Conservation (phyloP, 768 basidiomycete genomes). For the Rhodotorula graminis region DNA sequence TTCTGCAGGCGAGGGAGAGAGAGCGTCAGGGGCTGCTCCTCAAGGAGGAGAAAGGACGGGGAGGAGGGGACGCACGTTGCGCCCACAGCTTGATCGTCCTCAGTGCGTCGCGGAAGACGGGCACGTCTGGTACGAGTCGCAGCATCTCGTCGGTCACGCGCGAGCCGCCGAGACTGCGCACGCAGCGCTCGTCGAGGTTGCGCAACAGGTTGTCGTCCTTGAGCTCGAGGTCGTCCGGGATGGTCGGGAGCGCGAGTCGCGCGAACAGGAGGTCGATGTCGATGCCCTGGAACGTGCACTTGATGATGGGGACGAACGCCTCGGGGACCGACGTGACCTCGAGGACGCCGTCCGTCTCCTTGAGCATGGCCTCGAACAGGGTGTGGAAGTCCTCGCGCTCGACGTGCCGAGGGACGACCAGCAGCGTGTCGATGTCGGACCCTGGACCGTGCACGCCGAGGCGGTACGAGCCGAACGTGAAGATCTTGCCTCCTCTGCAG, state of each 20-base stretch:
- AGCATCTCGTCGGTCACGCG: constrained; percentile 93
- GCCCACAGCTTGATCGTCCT: constrained; percentile 98
- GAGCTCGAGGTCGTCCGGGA: constrained; percentile 85
- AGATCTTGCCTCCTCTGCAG: constrained; percentile 80
- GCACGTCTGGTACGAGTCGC: constrained; percentile 86
- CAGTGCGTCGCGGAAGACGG: constrained; percentile 87
- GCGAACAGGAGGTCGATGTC: constrained; percentile 94
- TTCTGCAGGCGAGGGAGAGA: constrained; percentile 53
- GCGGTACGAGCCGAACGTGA: constrained; percentile 97
- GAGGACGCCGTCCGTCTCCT: constrained; percentile 70
- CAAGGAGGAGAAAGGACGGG: too few relatives aligned
- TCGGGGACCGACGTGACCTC: constrained; percentile 96
- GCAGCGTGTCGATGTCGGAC: constrained; percentile 95
- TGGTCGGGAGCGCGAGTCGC: constrained; percentile 72
- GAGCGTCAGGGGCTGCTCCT: too few relatives aligned
- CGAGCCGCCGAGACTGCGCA: constrained; percentile 91
- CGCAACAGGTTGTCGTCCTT: constrained; percentile 85
- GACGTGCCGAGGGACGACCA: constrained; percentile 94
- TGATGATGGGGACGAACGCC: constrained; percentile 93
- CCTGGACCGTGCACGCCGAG: constrained; percentile 95
- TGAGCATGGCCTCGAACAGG: constrained; percentile 81
- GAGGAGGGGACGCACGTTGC: constrained; percentile 56
- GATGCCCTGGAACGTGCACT: constrained; percentile 81
- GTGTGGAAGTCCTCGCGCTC: constrained; percentile 94
- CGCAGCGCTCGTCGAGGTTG: constrained; percentile 88